Conservation (phyloP, 2,329 filamentous ascomycete genomes). For the Xylaria hypoxylon region DNA sequence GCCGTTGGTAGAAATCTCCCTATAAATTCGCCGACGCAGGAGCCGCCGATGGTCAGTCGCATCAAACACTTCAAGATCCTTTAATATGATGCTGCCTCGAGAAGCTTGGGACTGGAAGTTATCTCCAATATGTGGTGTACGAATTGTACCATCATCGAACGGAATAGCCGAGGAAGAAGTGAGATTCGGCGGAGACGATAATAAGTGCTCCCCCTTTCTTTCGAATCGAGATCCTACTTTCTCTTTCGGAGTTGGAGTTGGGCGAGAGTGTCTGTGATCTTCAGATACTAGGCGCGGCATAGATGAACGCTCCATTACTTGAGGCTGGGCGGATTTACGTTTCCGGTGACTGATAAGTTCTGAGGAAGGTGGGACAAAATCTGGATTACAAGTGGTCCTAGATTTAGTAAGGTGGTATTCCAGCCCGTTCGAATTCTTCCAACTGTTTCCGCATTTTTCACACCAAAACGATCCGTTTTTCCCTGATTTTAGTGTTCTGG, state of each 20-base stretch:
- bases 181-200: background rate
- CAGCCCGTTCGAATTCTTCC: slow-evolving; percentile 69
- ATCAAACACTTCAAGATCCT: slow-evolving; percentile 45
- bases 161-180: background rate
- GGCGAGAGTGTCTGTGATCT: slow-evolving; percentile 16
- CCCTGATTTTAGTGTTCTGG: slow-evolving; percentile 9
- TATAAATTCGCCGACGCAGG: slow-evolving; percentile 4
- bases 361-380: slow-evolving; percentile 51
- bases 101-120: slow-evolving; percentile 8
- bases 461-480: slow-evolving; percentile 56
- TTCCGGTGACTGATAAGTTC: slow-evolving; percentile 39
- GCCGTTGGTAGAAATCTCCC: background rate
- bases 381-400: slow-evolving; percentile 64
- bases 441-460: slow-evolving; percentile 64
- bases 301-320: slow-evolving; percentile 16
- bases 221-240: slow-evolving; percentile 30
- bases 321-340: slow-evolving; percentile 23
- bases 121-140: background rate
- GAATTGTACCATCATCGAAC: background rate
- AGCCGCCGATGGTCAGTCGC: slow-evolving; percentile 37
- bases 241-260: slow-evolving; percentile 28
- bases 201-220: background rate
- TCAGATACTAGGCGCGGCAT: slow-evolving; percentile 5
- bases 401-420: slow-evolving; percentile 70
- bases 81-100: slow-evolving; percentile 40